Base-by-base conservation (phyloP, 257 asterid genomes). In the Lithospermum erythrorhizon region DNA sequence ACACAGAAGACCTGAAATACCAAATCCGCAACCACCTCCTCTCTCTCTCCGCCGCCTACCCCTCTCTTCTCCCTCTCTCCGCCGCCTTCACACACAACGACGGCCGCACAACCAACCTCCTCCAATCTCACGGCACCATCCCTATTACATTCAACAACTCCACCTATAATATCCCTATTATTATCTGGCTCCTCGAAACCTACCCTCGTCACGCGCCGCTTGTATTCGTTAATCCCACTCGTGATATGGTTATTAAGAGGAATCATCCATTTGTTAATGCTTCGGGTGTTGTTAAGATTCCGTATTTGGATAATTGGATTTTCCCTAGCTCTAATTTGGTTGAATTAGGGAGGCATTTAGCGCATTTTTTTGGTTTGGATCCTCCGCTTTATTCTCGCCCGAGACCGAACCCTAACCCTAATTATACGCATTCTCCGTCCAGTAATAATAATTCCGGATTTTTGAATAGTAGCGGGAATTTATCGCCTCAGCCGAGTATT, bases 81-180 rank as follows among this genome's bases (percentile, higher is more conserved):
- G 87, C 88, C 59, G 78, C 77, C 25, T 91, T 80, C 76, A 91
- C 95, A 37, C 98, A 91, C 83, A 91, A 88, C 90, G 95, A 91
- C 64, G 98, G 98, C 73, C 80, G 95, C 49, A 66, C 90, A 45
- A 86, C 84, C 65, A 84, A 77, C 66, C 89, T 91, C 66, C 89
- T 91, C 61, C 95, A 91, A 59, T 89, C 95, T 32, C 85, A 86
- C 60, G 98, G 98, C 49, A 88, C 96, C 32, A 76, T 84, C 20
- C 98, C 96, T 61, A 86, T 86, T 87, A 32, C 73, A 24, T 86
- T 65, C 75, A 85, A 82, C 10, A 77, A 79, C 56, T 6, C 32
- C 32, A 27, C 90, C 48, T 91, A 91, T 80, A 91, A 91, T 66
- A 86, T 91, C 62, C 98, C 98, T 5, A 78, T 88, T 51, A 64